A percentile compares a stretch with the other conserved stretches of the same genome.
Conservation (phyloP, 2,329 filamentous ascomycete species). For the Cryoendolithus antarcticus region DNA sequence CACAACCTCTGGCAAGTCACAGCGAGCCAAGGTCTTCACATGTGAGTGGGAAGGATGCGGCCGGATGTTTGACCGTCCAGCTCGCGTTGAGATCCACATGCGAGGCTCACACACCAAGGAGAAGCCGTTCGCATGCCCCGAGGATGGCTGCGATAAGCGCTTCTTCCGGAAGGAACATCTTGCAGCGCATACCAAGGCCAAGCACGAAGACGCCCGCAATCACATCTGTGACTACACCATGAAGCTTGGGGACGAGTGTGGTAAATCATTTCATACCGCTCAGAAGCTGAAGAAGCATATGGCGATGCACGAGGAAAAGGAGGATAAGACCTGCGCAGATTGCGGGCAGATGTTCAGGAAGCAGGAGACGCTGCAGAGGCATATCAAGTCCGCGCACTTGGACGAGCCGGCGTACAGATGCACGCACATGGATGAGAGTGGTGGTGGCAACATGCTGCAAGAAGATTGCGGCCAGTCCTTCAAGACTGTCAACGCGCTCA, state of each 20-base stretch:
- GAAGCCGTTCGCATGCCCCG: slow-evolving; percentile 61
- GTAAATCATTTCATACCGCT: slow-evolving; percentile 69
- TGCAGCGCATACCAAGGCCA: slow-evolving; percentile 70
- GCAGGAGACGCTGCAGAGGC: slow-evolving; percentile 70
- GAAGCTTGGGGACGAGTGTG: slow-evolving; percentile 44
- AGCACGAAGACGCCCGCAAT: slow-evolving; percentile 59
- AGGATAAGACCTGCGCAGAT: slow-evolving; percentile 31
- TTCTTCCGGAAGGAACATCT: slow-evolving; percentile 82
- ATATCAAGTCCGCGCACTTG: slow-evolving; percentile 66
- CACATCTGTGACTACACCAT: slow-evolving; percentile 53
- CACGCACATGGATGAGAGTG: slow-evolving; percentile 38
- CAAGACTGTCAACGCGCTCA: slow-evolving; percentile 58
- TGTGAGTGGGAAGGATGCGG: slow-evolving; percentile 64
- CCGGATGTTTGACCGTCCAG: slow-evolving; percentile 80
- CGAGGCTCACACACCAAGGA: slow-evolving; percentile 70
- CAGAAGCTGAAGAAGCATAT: slow-evolving; percentile 66
- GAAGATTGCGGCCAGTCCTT: slow-evolving; percentile 56
- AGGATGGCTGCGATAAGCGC: slow-evolving; percentile 62
- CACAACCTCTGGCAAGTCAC: slow-evolving; percentile 17
- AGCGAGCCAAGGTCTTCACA: slow-evolving; percentile 58
- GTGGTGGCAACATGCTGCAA: slow-evolving; percentile 26
- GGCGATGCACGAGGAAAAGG: slow-evolving; percentile 64
- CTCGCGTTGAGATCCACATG: slow-evolving; percentile 65
- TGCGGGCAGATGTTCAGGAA: slow-evolving; percentile 83
- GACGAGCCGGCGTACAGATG: slow-evolving; percentile 61